Percentiles rank a stretch among this genome's conserved stretches.
These are phyloP conservation scores for Nectriaceae sp. DNA, from an alignment of 2,329 filamentous ascomycete genomes.

Conservation along the genomic window DNA sequence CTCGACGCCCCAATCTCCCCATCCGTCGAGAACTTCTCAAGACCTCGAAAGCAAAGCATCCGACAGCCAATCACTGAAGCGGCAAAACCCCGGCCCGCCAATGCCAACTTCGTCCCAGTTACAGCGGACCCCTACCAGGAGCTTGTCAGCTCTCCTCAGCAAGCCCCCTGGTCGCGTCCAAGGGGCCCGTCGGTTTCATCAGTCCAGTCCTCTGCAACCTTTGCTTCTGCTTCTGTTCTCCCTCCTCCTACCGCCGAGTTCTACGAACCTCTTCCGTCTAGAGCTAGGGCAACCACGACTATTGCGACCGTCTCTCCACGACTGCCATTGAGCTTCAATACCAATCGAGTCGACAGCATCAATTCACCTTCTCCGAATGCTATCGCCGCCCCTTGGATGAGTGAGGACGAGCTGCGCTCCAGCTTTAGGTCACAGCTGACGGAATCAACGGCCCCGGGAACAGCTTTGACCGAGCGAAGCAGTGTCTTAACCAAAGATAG, in stretches of 20 bases:
- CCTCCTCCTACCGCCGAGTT: conserved; percentile 47
- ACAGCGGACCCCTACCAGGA: conserved; percentile 32
- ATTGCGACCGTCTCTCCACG: conserved; percentile 27
- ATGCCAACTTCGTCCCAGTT: conserved; percentile 28
- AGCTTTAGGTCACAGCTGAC: conserved; percentile 60
- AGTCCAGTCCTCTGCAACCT: conserved; percentile 41
- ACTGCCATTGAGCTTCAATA: conserved; percentile 28
- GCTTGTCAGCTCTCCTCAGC: conserved; percentile 30
- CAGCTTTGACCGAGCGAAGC: conserved; percentile 74
- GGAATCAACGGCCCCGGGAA: conserved; percentile 59
- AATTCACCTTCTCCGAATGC: conserved; percentile 38
- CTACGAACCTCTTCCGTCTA: conserved; percentile 34
- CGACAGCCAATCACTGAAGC: conserved; percentile 43
- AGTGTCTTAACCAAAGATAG: conserved; percentile 80
- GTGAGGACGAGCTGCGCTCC: conserved; percentile 54
- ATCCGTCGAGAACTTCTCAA: conserved; percentile 59
- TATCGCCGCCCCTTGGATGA: conserved; percentile 48
- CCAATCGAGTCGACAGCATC: conserved; percentile 36
- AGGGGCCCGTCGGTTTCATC: conserved; percentile 52
- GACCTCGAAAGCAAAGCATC: conserved; percentile 57
- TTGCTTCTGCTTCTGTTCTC: conserved; percentile 40
- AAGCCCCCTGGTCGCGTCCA: conserved; percentile 44
- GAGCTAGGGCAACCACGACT: conserved; percentile 32
- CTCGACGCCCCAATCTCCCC: conserved; percentile 37
- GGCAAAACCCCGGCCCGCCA: conserved; percentile 31